Evolutionary conservation across 148 eudicot species (phyloP), one percentile per base, ranked within the genome.

Genomic region (Limonium bicolor): DNA sequence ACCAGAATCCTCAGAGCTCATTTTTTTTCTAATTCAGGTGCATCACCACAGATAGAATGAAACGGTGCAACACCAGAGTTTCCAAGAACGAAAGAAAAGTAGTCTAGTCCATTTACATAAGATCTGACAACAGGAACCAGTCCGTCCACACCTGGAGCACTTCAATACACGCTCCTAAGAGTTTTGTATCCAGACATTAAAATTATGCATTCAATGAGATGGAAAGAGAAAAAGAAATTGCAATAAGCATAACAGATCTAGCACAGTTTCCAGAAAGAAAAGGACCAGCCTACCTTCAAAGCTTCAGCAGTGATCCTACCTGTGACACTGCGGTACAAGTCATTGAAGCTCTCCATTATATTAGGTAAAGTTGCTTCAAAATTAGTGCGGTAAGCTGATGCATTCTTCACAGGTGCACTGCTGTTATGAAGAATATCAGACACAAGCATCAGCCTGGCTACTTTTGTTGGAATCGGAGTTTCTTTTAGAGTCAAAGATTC

Each of bases 101-200:
- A 76, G 40, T 93, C 76, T 56, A 90, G 46, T 37, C 97, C 97
- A 52, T 90, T 84, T 46, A 84, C 84, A 59, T 80, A 90, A 33
- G 87, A 61, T 90, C 97, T 15, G 97, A 90, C 67, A 90, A 90
- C 24, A 90, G 69, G 71, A 90, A 90, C 97, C 97, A 90, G 61
- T 90, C 97, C 23, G 97, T 71, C 97, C 97, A 90, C 36, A 85
- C 97, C 65, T 90, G 97, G 57, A 90, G 95, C 45, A 90, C 97
- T 64, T 90, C 58, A 84, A 49, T 59, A 90, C 87, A 27, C 95
- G 83, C 67, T 90, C 97, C 97, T 90, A 70, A 20, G 60, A 31
- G 27, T 34, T 25, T 21, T 34, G 25, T 39, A 17, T 27, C 16
- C 33, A 11, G 3, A 35, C 20, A 18, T 5, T 12, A 3, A 31